Conservation (phyloP, 139 green algal genomes). For the Gonium pectorale region DNA sequence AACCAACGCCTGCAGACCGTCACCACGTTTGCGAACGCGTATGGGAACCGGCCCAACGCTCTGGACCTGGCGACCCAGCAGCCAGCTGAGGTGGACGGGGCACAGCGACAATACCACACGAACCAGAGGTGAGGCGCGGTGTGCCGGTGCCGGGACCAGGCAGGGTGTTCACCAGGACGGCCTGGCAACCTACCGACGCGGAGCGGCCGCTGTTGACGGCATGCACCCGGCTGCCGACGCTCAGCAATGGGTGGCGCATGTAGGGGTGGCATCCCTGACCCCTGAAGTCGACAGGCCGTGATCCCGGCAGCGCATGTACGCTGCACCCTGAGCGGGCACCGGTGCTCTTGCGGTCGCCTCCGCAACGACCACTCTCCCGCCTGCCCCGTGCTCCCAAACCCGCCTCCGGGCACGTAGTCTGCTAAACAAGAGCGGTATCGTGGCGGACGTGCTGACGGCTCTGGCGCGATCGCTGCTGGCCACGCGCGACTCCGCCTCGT, state of each 20-base stretch:
- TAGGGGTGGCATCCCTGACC: no score
- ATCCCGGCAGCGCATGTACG: no score
- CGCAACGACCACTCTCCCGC: not conserved
- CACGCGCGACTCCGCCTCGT: no score
- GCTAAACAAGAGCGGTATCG: constrained; percentile 40
- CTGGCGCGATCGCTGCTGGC: constrained; percentile 32
- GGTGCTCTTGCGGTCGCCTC: no score
- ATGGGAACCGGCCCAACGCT: constrained; percentile 49
- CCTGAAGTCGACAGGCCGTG: no score
- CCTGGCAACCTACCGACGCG: no score
- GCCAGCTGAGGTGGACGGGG: not conserved
- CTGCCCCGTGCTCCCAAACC: not conserved
- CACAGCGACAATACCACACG: constrained; percentile 50
- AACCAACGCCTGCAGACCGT: constrained; percentile 39
- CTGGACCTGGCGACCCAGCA: constrained; percentile 36
- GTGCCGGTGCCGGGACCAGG: not conserved
- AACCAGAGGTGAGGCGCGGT: constrained; percentile 51
- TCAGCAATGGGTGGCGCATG: no score
- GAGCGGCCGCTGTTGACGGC: no score
- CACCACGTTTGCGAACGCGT: constrained; percentile 44
- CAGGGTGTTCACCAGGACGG: no score
- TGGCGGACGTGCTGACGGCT: constrained; percentile 29
- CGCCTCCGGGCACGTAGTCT: constrained; percentile 37
- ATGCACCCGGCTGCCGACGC: no score
- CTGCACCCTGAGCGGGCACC: no score